These are phyloP conservation scores for Nakazawaea sp. DNA, from an alignment of 805 yeast species.

Conservation along the genomic window DNA sequence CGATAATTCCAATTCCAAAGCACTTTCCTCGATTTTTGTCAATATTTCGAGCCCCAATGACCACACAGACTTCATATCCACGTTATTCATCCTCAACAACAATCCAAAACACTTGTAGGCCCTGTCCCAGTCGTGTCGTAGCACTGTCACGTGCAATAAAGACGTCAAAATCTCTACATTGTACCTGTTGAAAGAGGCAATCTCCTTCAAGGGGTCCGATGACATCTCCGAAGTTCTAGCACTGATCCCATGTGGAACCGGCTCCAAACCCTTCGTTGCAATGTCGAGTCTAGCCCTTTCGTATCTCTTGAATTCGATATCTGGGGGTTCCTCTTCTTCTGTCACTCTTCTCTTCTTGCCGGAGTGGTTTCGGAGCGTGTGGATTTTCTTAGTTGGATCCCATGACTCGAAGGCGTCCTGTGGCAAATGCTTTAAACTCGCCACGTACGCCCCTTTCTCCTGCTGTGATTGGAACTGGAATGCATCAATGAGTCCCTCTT, in stretches of 20 bases:
- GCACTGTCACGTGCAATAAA: conserved; percentile 41
- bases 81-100: conserved; percentile 37
- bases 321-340: conserved; percentile 4
- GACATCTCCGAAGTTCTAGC: too few species aligned
- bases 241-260: too few species aligned
- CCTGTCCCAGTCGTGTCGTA: conserved; percentile 43
- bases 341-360: background rate
- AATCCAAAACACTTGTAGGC: conserved; percentile 49
- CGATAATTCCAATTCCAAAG: background rate
- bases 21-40: conserved; percentile 17
- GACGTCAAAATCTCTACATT: conserved; percentile 26
- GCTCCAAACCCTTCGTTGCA: too few species aligned
- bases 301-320: background rate
- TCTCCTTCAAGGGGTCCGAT: too few species aligned
- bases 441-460: background rate
- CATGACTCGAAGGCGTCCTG: conserved; percentile 6
- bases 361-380: background rate
- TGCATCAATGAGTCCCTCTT: background rate
- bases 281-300: background rate
- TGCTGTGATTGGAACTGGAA: background rate
- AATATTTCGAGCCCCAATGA: conserved; percentile 55
- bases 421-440: background rate
- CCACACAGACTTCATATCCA: conserved; percentile 58
- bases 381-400: background rate
- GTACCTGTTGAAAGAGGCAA: conserved; percentile 5